Evolutionary conservation across 176 grass and related monocot genomes (phyloP), one percentile per base, ranked within the genome.

Genomic region (maize (Zea mays)): DNA sequence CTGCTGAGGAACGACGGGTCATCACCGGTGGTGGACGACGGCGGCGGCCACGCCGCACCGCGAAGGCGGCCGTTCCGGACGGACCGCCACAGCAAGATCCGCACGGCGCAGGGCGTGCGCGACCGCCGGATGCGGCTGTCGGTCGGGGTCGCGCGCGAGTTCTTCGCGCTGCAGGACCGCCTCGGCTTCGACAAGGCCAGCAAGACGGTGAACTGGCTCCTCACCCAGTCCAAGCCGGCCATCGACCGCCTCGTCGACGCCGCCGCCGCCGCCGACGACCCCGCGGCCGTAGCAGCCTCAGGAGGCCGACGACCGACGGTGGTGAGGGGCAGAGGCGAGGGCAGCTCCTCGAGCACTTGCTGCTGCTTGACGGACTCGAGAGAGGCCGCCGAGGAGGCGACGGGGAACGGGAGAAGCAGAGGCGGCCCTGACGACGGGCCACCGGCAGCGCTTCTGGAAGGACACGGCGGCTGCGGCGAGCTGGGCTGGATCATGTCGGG

Each of bases 81-180:
- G 8, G 90, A 97, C 60, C 81, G 93, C 20, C 93, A 97, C 83
- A 97, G 93, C 93, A 97, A 97, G 88, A 97, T 97, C 82, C 69
- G 62, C 58, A 97, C 93, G 37, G 90, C 93, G 74, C 90, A 90
- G 46, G 93, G 93, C 16, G 80, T 90, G 74, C 62, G 93, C 4
- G 90, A 97, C 90, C 83, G 93, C 15, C 85, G 93, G 65, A 97
- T 97, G 93, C 83, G 93, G 50, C 86, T 97, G 17, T 97, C 93
- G 11, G 80, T 97, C 9, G 86, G 87, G 62, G 88, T 97, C 8
- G 90, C 93, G 12, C 68, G 88, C 14, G 67, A 97, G 10, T 97
- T 97, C 83, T 97, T 97, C 33, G 81, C 84, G 11, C 88, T 97
- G 50, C 94, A 97, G 87, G 94, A 97, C 82, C 69, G 67, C 0